Evolutionary conservation across 2,329 filamentous ascomycete genomes (phyloP), one percentile per base, ranked within the genome.

Genomic region (Cordyceps militaris): DNA sequence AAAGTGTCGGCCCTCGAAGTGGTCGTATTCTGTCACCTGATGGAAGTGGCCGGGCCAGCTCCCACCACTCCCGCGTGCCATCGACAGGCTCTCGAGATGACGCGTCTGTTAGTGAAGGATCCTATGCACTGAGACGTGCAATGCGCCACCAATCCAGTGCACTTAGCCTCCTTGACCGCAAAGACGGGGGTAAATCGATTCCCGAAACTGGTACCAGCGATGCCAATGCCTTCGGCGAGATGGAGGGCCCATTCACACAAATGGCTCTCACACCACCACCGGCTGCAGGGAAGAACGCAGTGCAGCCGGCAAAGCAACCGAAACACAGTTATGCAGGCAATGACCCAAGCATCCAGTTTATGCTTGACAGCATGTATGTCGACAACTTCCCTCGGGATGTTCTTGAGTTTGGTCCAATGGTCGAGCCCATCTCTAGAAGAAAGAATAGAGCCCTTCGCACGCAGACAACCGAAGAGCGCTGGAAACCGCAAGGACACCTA

Each of bases 321-420:
- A 86, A 85, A 42, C 93, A 97, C 72, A 91, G 88, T 3, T 97
- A 99, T 67, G 81, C 84, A 46, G 94, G 94, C 1, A 91, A 88
- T 58, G 84, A 88, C 60, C 85, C 86, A 4, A 84, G 75, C 64
- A 83, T 88, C 55, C 74, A 88, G 49, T 81, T 80, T 66, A 86
- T 88, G 81, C 72, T 99, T 4, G 90, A 97, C 68, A 84, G 88
- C 5, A 91, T 97, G 74, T 97, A 93, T 66, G 79, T 85, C 26
- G 83, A 88, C 60, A 86, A 86, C 62, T 87, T 84, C 62, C 83
- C 84, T 10, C 82, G 82, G 55, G 84, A 88, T 61, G 74, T 86
- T 47, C 71, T 79, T 44, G 83, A 87, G 65, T 87, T 97, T 69
- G 94, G 94, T 0, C 92, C 92, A 0, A 80, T 87, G 66, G 87